Base-by-base conservation (phyloP, 352 stramenopile genomes). In the Globisporangium spiculum region DNA sequence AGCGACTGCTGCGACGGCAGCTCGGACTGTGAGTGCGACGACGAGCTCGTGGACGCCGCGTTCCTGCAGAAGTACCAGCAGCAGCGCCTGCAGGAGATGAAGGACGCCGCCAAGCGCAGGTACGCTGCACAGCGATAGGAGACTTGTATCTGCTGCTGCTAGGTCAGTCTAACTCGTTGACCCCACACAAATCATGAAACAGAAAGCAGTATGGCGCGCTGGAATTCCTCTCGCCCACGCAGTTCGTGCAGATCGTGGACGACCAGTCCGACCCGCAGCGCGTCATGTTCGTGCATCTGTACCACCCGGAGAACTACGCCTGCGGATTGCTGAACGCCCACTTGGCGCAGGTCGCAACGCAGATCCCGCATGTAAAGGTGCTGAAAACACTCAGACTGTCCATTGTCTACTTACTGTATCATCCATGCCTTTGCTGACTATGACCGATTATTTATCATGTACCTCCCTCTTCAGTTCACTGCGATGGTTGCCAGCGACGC, bases 321-420 rank as follows among this genome's bases (percentile, higher is more conserved):
- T 96, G 88, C 36, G 57, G 67, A 1, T 69, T 93, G 30, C 67
- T 96, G 20, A 96, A 96, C 63, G 65, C 77, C 27, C 83, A 91
- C 56, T 73, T 96, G 2, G 73, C 81, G 65, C 18, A 74, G 38
- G 68, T 94, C n/a, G 84, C 83, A 55, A 61, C 57, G 22, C 75
- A 85, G n/a, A 71, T 90, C 48, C 63, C 83, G 6, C 78, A 89
- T 41, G 64, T 89, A 53, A 90, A 93, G 82, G 83, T 92, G 75
- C 1, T 22, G 6, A 34, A 18, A 36, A 61, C 38, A 12, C 16
- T 10, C 54, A 38, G 6, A n/a, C 4, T 36, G 10, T 24, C 12
- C 14, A 36, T 9, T 32, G 27, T 14, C 14, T 18, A 22, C 16
- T 46, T 18, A 46, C 38, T 46, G 38, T 46, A 18, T 1, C 38